Conservation (phyloP, 2,329 filamentous ascomycete genomes). For the Fusarium tanahbumbuense region DNA sequence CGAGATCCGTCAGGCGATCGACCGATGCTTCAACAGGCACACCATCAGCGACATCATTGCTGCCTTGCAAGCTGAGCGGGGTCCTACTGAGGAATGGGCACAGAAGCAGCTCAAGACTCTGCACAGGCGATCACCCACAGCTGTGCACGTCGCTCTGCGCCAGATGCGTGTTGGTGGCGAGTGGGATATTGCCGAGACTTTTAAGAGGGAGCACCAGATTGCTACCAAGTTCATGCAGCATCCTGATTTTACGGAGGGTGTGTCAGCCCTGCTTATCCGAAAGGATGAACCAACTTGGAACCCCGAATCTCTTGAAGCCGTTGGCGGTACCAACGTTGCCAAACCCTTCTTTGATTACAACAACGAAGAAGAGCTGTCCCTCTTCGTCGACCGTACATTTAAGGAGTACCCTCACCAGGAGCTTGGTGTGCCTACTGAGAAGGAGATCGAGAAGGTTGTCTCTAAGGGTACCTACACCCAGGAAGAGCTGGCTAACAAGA, state of each 20-base stretch:
- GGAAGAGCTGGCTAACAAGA: slow-evolving; percentile 70
- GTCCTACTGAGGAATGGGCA: slow-evolving; percentile 77
- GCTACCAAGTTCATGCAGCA: slow-evolving; percentile 90
- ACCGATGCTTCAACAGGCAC: slow-evolving; percentile 80
- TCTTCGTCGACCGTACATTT: slow-evolving; percentile 75
- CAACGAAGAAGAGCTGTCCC: slow-evolving; percentile 61
- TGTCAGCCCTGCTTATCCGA: slow-evolving; percentile 81
- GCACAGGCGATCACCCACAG: slow-evolving; percentile 82
- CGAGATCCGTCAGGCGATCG: slow-evolving; percentile 80
- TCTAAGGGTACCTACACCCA: slow-evolving; percentile 54
- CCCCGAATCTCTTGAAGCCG: slow-evolving; percentile 76
- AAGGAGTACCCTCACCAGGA: slow-evolving; percentile 75
- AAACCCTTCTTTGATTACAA: slow-evolving; percentile 75
- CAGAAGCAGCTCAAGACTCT: slow-evolving; percentile 80
- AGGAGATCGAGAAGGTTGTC: slow-evolving; percentile 63
- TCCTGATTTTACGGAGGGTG: slow-evolving; percentile 91
- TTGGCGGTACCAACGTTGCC: slow-evolving; percentile 66
- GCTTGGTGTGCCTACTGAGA: slow-evolving; percentile 82
- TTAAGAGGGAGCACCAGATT: slow-evolving; percentile 86
- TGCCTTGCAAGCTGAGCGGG: slow-evolving; percentile 68
- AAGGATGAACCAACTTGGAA: slow-evolving; percentile 80
- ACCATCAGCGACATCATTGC: slow-evolving; percentile 76
- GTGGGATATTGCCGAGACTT: slow-evolving; percentile 88
- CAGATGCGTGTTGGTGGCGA: slow-evolving; percentile 80
- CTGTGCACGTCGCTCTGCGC: slow-evolving; percentile 83